A percentile compares a stretch with the other conserved stretches of the same genome.
Conservation (phyloP, 805 yeast species). For the Jamesozyma jinghongensis region DNA sequence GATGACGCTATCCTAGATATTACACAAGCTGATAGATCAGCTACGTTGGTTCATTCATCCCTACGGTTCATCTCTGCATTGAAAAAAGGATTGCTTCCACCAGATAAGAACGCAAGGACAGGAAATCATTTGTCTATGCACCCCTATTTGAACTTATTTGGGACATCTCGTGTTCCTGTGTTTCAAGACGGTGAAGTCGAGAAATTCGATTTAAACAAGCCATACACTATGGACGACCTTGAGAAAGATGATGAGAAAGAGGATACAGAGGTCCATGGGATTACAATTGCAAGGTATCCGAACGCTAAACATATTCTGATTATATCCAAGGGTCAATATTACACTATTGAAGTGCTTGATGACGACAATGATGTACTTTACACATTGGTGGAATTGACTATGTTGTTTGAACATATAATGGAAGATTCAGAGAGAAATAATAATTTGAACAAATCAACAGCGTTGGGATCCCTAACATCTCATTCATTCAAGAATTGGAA, state of each 20-base stretch:
- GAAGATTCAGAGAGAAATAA: slow-evolving; percentile 55
- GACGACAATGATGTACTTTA: slow-evolving; percentile 53
- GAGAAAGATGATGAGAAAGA: slow-evolving; percentile 6
- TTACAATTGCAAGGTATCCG: slow-evolving; percentile 60
- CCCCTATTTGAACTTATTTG: slow-evolving; percentile 58
- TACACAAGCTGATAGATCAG: slow-evolving; percentile 58
- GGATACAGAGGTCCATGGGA: slow-evolving; percentile 36
- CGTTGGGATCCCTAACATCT: slow-evolving; percentile 81
- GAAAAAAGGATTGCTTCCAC: slow-evolving; percentile 43
- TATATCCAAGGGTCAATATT: slow-evolving; percentile 73
- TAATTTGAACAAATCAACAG: slow-evolving; percentile 50
- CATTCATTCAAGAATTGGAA: slow-evolving; percentile 84
- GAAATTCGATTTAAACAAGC: slow-evolving; percentile 32
- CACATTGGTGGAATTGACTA: slow-evolving; percentile 55
- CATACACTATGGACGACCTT: slow-evolving; percentile 39
- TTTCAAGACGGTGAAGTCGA: slow-evolving; percentile 24
- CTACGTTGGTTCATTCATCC: slow-evolving; percentile 56
- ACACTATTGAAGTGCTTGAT: slow-evolving; percentile 79
- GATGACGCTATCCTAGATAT: slow-evolving; percentile 63
- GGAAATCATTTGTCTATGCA: slow-evolving; percentile 54
- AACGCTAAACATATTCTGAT: slow-evolving; percentile 67
- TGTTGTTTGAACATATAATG: slow-evolving; percentile 56
- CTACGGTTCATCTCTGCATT: slow-evolving; percentile 56
- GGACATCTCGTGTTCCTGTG: slow-evolving; percentile 52
- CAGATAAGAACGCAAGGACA: slow-evolving; percentile 47